Percentiles rank a stretch among this genome's conserved stretches.
Conservation (phyloP, 345 rosid species). For the Toxicodendron radicans region DNA sequence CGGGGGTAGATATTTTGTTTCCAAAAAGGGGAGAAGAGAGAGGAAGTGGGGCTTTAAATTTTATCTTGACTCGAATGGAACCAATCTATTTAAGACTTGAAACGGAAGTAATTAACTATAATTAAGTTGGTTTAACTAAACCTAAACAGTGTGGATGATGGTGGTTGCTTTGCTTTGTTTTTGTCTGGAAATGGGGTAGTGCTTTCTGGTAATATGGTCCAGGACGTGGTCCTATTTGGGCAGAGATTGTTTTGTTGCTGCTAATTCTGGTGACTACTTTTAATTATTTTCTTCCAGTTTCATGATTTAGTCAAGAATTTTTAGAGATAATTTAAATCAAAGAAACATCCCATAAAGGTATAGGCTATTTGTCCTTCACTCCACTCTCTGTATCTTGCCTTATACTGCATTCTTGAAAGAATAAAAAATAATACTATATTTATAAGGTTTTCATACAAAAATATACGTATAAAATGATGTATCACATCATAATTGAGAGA, state of each 20-base stretch:
- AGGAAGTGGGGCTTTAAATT: neutral
- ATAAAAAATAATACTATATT: no score
- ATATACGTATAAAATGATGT: no score
- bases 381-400: neutral
- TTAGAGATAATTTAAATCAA: neutral
- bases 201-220: slow-evolving; percentile 15
- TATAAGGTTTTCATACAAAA: no score
- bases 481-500: no score
- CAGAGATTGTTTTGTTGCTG: neutral
- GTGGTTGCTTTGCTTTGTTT: no score
- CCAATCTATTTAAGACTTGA: neutral
- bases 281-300: neutral
- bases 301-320: slow-evolving; percentile 8
- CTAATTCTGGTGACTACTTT: neutral
- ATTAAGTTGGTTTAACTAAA: slow-evolving; percentile 7
- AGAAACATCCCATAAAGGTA: neutral
- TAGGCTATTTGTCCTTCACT: neutral
- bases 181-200: neutral
- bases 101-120: slow-evolving; percentile 23
- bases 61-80: neutral
- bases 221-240: slow-evolving; percentile 27
- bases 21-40: neutral
- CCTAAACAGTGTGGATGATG: neutral
- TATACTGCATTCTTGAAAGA: slow-evolving; percentile 9
- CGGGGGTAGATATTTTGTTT: no score